These are phyloP conservation scores for Thalassiosira mediterranea DNA, from an alignment of 352 stramenopile species.

Conservation along the genomic window DNA sequence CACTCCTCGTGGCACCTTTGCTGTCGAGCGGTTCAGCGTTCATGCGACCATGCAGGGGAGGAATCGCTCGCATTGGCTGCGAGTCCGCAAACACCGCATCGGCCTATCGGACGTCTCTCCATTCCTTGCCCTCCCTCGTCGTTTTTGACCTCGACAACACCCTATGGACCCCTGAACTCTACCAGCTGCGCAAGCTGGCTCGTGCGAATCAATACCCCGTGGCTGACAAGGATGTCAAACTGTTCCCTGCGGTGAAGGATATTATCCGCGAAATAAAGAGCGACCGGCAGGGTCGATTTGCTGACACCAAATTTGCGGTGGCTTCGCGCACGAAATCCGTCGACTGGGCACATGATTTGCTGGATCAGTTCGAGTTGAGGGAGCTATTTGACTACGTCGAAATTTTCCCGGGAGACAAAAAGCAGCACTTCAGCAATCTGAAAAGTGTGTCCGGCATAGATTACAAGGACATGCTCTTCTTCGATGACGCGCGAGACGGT, in stretches of 20 bases:
- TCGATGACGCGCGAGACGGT: conserved; percentile 76
- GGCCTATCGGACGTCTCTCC: no score
- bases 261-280: conserved; percentile 48
- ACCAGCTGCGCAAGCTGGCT: conserved; percentile 66
- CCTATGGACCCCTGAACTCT: conserved; percentile 81
- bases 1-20: no score
- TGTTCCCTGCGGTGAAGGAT: conserved; percentile 53
- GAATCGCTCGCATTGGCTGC: no score
- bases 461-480: conserved; percentile 79
- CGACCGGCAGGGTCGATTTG: conserved; percentile 25
- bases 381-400: conserved; percentile 69
- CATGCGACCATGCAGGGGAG: no score
- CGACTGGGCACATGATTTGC: conserved; percentile 69
- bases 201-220: conserved; percentile 50
- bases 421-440: conserved; percentile 73
- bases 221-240: conserved; percentile 65
- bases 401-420: conserved; percentile 76
- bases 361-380: conserved; percentile 65
- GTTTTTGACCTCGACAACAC: conserved; percentile 84
- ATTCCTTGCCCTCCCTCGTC: conserved; percentile 63
- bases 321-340: conserved; percentile 66
- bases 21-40: no score
- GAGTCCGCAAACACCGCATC: no score
- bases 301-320: conserved; percentile 63
- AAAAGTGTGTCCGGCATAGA: conserved; percentile 41